Evolutionary conservation across 371 early-diverging fungal genomes (phyloP).

Genomic region (Apophysomyces elegans): DNA sequence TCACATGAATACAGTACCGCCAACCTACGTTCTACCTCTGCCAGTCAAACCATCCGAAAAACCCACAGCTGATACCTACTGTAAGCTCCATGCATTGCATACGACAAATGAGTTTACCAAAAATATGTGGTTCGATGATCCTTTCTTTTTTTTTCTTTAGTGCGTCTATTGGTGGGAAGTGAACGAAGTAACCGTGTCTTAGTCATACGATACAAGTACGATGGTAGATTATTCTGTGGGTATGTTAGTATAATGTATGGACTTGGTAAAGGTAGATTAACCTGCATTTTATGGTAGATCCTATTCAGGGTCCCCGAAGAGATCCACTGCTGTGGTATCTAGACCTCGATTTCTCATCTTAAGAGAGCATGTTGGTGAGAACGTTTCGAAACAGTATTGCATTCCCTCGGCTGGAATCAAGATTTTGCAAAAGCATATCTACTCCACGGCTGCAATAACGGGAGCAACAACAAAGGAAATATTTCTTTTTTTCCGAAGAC

Average conservation of each 20-base stretch:
- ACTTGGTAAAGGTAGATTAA: not conserved
- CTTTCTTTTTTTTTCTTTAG: not conserved
- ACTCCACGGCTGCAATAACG: not conserved
- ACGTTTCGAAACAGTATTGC: not conserved
- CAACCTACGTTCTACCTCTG: not conserved
- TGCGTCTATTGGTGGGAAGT: not conserved
- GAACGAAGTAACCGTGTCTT: not conserved
- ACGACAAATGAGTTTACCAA: too few relatives aligned
- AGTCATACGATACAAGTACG: not conserved
- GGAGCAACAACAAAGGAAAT: not conserved
- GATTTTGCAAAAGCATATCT: not conserved
- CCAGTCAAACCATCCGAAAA: not conserved
- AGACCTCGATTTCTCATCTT: not conserved
- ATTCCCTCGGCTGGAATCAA: conserved; percentile 1
- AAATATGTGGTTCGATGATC: too few relatives aligned
- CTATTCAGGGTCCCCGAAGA: not conserved
- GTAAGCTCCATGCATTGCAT: not conserved
- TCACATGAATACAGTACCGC: not conserved
- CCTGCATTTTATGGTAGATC: not conserved
- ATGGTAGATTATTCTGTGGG: not conserved
- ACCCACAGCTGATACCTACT: not conserved
- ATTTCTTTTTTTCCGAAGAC: not conserved
- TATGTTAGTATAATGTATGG: not conserved
- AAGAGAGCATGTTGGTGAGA: not conserved
- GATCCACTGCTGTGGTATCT: not conserved